A percentile compares a stretch with the other conserved stretches of the same genome.
Evolutionary conservation across 1,139 yeast species (phyloP).

Genomic region (Diutina siamensis): DNA sequence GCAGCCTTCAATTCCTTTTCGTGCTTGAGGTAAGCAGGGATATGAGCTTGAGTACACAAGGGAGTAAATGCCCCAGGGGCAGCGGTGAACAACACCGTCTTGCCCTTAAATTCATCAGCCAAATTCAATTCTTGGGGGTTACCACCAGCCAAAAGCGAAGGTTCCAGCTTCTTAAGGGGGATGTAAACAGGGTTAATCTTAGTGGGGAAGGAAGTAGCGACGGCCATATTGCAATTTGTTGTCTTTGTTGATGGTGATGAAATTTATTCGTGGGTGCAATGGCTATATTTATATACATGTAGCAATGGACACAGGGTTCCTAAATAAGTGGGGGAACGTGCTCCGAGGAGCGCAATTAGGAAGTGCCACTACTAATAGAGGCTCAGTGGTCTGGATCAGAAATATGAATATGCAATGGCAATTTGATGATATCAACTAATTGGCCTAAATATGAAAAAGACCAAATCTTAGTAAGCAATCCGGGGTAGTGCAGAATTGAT

Average conservation of each 20-base stretch:
- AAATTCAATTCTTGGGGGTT: neutral
- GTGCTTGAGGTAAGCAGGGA: constrained; percentile 3
- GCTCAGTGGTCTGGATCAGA: no score
- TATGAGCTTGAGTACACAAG: constrained; percentile 4
- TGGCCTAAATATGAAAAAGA: no score
- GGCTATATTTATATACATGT: no score
- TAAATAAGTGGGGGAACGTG: neutral
- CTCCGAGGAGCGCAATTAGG: neutral
- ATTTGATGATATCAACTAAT: no score
- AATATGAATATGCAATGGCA: no score
- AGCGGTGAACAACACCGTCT: constrained; percentile 1
- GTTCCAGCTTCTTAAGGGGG: neutral
- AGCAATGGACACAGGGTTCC: no score
- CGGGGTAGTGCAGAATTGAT: no score
- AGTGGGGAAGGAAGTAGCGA: neutral
- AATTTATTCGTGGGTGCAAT: no score
- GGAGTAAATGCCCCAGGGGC: constrained; percentile 5
- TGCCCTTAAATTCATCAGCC: neutral
- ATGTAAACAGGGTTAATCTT: constrained; percentile 1
- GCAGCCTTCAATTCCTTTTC: constrained; percentile 2
- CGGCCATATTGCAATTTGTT: neutral
- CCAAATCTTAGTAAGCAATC: no score
- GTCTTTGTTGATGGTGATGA: no score
- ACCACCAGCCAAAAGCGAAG: neutral
- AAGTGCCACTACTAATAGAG: no score